Percentiles rank a stretch among this genome's conserved stretches.
Conservation (phyloP, 768 basidiomycete species). For the Boletus rufocinnamomeus region DNA sequence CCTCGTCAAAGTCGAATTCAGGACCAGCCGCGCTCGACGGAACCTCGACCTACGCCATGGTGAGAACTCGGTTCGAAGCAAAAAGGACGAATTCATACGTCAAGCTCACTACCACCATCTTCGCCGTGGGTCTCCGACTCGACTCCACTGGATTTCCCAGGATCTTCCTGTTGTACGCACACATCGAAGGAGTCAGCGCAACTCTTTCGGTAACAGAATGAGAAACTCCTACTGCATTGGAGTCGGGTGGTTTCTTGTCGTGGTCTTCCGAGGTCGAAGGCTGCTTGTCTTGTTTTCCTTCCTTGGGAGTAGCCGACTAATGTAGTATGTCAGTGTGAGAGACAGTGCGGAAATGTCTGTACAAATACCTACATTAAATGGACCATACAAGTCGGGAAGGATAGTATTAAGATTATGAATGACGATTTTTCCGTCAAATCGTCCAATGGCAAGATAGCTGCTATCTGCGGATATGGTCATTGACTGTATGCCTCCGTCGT, state of each 20-base stretch:
- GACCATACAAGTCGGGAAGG: too few relatives aligned
- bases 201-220: neutral
- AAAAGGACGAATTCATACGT: neutral
- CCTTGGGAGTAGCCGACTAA: too few relatives aligned
- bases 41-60: neutral
- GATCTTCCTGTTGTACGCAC: too few relatives aligned
- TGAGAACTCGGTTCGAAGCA: neutral
- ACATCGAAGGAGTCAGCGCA: neutral
- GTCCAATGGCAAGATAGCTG: neutral
- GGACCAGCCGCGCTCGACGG: neutral
- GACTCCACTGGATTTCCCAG: neutral
- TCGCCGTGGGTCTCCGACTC: neutral
- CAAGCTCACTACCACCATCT: neutral
- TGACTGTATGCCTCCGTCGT: accelerated
- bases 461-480: neutral
- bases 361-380: too few relatives aligned
- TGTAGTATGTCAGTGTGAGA: too few relatives aligned
- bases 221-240: neutral
- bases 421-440: too few relatives aligned
- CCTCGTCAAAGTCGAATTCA: neutral
- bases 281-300: too few relatives aligned
- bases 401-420: too few relatives aligned
- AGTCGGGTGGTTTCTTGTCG: too few relatives aligned
- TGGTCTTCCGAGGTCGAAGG: too few relatives aligned
- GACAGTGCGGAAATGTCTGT: too few relatives aligned